Base-by-base conservation (phyloP, 441 rosid species). In the Erysimum pusillum region DNA sequence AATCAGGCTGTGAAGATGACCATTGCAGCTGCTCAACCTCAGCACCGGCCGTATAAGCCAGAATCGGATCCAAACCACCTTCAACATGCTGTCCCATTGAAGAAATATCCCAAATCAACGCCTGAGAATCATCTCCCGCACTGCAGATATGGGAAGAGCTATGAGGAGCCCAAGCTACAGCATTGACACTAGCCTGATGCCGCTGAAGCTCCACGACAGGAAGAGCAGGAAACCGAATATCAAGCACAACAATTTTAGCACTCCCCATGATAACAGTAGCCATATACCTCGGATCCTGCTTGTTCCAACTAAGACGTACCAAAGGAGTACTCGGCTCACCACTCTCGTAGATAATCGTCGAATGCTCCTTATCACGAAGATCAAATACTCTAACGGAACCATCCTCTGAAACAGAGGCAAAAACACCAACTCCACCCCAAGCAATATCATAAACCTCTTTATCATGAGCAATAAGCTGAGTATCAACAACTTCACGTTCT, bases 341-440 rank as follows among this genome's bases (percentile, higher is more conserved):
- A 75, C 98, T 93, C 79, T 93, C 98, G 36, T 95, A 95, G 57
- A 92, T 94, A 39, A 94, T 94, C 12, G 98, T 92, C 8, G 98
- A 94, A 65, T 94, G 98, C 57, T 95, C 98, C 83, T 93, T 95
- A 77, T 95, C 99, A 6, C 98, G 88, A 31, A 95, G 83, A 71
- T 95, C 97, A 18, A 95, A 95, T 32, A 93, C 97, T 81, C 99
- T 84, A 7, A 95, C 95, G 0, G 97, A 95, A 0, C 99, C 98
- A 65, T 95, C 99, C 0, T 94, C 98, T 0, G 98, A 93, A 18
- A 95, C 99, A 5, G 99, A 95, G 3, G 99, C 97, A 10, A 95
- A 95, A 28, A 93, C 99, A 14, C 99, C 96, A 35, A 93, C 99
- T 4, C 99, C 99, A 45, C 99, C 99, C 99, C 99, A 95, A 10